phyloP scores from a whole-genome alignment of 140 eudicot genomes.

The Ambrosia hybrid region DNA sequence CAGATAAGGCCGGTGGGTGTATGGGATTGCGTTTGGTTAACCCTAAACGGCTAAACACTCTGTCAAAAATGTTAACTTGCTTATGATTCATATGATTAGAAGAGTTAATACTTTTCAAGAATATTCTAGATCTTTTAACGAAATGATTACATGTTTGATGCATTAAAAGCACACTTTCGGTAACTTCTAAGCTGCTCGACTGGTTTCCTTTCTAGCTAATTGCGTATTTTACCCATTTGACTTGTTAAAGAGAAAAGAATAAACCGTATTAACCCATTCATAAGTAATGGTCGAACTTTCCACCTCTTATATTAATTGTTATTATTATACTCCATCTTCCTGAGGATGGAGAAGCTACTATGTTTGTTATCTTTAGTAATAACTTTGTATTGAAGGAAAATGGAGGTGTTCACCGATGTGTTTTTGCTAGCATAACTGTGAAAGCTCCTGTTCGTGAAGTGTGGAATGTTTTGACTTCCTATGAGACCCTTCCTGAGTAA shows the following conservation, averaged over 20 bases:
- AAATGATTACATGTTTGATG: neutral
- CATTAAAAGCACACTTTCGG: constrained; percentile 4
- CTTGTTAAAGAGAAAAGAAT: neutral
- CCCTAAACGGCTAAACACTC: neutral
- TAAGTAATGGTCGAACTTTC: neutral
- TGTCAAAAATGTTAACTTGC: neutral
- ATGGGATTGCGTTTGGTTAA: neutral
- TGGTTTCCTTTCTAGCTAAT: neutral
- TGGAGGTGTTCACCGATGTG: constrained; percentile 98
- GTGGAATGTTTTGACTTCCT: constrained; percentile 90
- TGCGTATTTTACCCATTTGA: constrained; percentile 4
- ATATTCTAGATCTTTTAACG: neutral
- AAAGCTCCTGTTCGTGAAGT: constrained; percentile 99
- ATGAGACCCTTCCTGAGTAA: constrained; percentile 98
- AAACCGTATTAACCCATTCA: neutral
- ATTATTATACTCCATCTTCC: constrained; percentile 4
- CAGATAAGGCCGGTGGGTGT: neutral
- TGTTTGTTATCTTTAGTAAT: constrained; percentile 22
- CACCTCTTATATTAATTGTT: neutral
- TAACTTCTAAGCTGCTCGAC: neutral
- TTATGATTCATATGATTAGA: neutral
- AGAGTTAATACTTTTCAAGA: neutral
- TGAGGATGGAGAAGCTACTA: constrained; percentile 14
- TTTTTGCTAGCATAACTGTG: constrained; percentile 91
- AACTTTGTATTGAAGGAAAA: constrained; percentile 65